Conservation (phyloP, 106 monocot species). For the Alisma plantagoaquatica region DNA sequence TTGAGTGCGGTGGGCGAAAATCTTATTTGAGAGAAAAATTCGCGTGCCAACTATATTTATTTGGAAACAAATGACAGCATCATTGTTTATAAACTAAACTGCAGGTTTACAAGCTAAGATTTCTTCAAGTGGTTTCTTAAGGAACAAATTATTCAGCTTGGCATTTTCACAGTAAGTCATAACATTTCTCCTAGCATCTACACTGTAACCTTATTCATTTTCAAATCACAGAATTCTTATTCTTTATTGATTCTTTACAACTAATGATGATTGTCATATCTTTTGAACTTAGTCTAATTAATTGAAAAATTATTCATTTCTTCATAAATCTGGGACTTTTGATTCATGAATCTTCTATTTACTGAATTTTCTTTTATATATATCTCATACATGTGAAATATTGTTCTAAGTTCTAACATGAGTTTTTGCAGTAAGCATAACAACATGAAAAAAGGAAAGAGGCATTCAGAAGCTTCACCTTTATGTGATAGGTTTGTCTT, state of each 20-base stretch:
- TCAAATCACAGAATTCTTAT: neutral
- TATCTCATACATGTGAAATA: neutral
- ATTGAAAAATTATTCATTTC: too few species aligned
- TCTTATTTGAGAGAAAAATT: too few species aligned
- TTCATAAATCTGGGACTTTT: neutral
- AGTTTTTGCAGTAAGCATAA: constrained; percentile 45
- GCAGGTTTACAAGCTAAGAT: constrained; percentile 72
- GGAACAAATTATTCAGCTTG: constrained; percentile 58
- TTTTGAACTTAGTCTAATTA: too few species aligned
- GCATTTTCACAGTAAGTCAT: constrained; percentile 72
- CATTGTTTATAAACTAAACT: neutral
- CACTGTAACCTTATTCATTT: too few species aligned
- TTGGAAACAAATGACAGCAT: neutral
- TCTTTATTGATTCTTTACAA: neutral
- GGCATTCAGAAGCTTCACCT: constrained; percentile 65
- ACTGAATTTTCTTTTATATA: neutral
- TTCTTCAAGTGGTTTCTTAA: constrained; percentile 66
- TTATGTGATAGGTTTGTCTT: constrained; percentile 78
- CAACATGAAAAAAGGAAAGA: constrained; percentile 60
- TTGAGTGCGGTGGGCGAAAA: too few species aligned
- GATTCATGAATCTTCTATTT: neutral
- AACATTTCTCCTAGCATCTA: too few species aligned
- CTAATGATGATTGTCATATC: neutral
- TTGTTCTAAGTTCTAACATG: neutral
- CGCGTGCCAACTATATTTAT: neutral